phyloP scores from a whole-genome alignment of 1,139 yeast species.

The Kluyveromyces sp. region DNA sequence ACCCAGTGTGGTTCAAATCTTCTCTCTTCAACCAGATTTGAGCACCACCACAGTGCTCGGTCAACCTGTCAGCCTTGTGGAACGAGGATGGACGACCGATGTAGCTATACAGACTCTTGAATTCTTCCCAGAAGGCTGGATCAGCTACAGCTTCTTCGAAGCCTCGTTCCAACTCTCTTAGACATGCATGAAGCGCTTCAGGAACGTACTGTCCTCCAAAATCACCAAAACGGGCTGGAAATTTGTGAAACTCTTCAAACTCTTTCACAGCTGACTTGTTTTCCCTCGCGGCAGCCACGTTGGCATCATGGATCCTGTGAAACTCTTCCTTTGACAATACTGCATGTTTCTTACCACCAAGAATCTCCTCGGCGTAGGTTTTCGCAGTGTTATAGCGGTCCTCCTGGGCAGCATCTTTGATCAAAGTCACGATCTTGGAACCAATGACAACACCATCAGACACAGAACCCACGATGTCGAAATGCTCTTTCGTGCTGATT shows the following conservation, averaged over 20 bases:
- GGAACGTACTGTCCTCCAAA: slow-evolving; percentile 99
- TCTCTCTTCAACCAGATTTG: slow-evolving; percentile 97
- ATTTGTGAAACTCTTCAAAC: slow-evolving; percentile 45
- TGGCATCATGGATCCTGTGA: slow-evolving; percentile 20
- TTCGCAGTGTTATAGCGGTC: slow-evolving; percentile 54
- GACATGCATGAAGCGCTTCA: slow-evolving; percentile 87
- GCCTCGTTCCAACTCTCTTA: slow-evolving; percentile 79
- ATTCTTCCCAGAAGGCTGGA: slow-evolving; percentile 89
- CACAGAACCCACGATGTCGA: slow-evolving; percentile 63
- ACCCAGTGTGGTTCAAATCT: slow-evolving; percentile 96
- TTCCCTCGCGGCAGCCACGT: slow-evolving; percentile 27
- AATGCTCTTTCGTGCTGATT: slow-evolving; percentile 89
- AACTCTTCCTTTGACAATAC: slow-evolving; percentile 27
- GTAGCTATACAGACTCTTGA: slow-evolving; percentile 71
- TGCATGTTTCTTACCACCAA: slow-evolving; percentile 49
- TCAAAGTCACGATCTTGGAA: slow-evolving; percentile 65
- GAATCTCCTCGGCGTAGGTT: slow-evolving; percentile 60
- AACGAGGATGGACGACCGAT: slow-evolving; percentile 95
- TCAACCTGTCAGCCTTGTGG: slow-evolving; percentile 83
- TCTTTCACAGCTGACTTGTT: slow-evolving; percentile 7
- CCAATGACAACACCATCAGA: slow-evolving; percentile 98
- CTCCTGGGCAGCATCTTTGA: slow-evolving; percentile 58
- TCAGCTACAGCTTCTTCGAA: slow-evolving; percentile 85
- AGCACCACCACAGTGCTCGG: slow-evolving; percentile 93
- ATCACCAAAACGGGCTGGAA: slow-evolving; percentile 76